These are phyloP conservation scores for Exophiala dermatitidis DNA, from an alignment of 2,329 filamentous ascomycete genomes.

Conservation along the genomic window DNA sequence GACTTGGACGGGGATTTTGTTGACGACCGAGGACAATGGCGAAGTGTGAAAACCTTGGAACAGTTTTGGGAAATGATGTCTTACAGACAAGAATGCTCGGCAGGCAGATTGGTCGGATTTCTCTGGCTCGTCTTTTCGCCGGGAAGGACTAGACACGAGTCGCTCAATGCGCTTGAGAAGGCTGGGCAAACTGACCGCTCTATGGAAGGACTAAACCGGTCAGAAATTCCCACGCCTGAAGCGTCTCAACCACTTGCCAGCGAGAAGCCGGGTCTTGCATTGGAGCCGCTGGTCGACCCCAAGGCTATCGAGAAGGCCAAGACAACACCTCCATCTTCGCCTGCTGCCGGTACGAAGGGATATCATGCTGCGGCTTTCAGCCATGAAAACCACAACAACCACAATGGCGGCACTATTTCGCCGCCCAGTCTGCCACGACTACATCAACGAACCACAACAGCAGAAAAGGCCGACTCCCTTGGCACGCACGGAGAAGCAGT, in stretches of 20 bases:
- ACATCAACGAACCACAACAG: not conserved
- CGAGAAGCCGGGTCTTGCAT: not conserved
- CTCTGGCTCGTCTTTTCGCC: conserved; percentile 82
- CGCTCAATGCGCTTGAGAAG: conserved; percentile 4
- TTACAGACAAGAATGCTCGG: conserved; percentile 89
- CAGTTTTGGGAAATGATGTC: conserved; percentile 99
- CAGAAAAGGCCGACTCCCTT: not conserved
- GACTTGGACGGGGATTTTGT: conserved; percentile 80
- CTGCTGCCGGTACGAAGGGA: not conserved
- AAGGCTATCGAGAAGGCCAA: not conserved
- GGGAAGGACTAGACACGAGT: conserved; percentile 28
- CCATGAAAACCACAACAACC: not conserved
- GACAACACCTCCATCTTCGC: conserved; percentile 15
- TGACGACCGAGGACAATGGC: conserved; percentile 63
- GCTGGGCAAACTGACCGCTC: not conserved
- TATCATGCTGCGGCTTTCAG: not conserved
- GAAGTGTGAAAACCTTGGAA: conserved; percentile 72
- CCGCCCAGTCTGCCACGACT: not conserved
- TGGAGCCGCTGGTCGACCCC: not conserved
- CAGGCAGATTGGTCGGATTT: conserved; percentile 85
- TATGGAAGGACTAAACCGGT: not conserved
- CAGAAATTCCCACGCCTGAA: conserved; percentile 3
- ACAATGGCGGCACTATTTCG: not conserved
- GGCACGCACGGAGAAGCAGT: conserved; percentile 14
- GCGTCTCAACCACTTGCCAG: conserved; percentile 3